phyloP scores from a whole-genome alignment of 1,139 yeast genomes.

The Kodamaea sp. region DNA sequence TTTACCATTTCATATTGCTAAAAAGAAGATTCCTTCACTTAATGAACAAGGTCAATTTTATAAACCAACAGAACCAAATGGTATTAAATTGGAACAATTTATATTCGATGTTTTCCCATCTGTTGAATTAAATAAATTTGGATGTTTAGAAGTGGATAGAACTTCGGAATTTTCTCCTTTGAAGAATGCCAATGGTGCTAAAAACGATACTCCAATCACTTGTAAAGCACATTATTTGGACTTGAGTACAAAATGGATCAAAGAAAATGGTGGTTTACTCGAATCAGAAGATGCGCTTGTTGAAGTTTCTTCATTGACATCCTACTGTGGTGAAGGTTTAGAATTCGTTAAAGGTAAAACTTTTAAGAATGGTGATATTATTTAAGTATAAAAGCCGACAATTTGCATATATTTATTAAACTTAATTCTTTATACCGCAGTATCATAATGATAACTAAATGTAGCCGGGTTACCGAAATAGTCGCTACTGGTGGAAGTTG shows the following conservation, averaged over 20 bases:
- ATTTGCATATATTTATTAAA: not conserved
- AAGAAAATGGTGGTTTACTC: slow-evolving; percentile 62
- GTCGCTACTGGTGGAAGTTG: not conserved
- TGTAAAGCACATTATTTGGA: slow-evolving; percentile 64
- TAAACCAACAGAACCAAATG: slow-evolving; percentile 76
- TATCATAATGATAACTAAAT: not conserved
- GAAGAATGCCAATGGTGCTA: slow-evolving; percentile 83
- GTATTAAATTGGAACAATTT: slow-evolving; percentile 92
- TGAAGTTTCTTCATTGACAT: slow-evolving; percentile 74
- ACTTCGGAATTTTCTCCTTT: slow-evolving; percentile 86
- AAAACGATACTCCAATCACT: slow-evolving; percentile 80
- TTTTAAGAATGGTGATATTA: slow-evolving; percentile 41
- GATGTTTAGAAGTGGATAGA: slow-evolving; percentile 89
- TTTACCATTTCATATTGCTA: slow-evolving; percentile 91
- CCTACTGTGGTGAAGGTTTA: slow-evolving; percentile 85
- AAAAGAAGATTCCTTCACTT: slow-evolving; percentile 74
- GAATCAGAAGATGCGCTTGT: slow-evolving; percentile 45
- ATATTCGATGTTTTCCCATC: slow-evolving; percentile 94
- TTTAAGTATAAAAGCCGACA: slow-evolving; percentile 16
- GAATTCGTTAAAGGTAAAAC: slow-evolving; percentile 51
- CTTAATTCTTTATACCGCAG: not conserved
- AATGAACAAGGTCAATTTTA: slow-evolving; percentile 47
- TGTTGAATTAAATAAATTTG: slow-evolving; percentile 70
- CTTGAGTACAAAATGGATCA: slow-evolving; percentile 77
- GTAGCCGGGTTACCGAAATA: not conserved